Evolutionary conservation across 148 eudicot genomes (phyloP), one percentile per base, ranked within the genome.

Genomic region (Salicornia ramosissima): DNA sequence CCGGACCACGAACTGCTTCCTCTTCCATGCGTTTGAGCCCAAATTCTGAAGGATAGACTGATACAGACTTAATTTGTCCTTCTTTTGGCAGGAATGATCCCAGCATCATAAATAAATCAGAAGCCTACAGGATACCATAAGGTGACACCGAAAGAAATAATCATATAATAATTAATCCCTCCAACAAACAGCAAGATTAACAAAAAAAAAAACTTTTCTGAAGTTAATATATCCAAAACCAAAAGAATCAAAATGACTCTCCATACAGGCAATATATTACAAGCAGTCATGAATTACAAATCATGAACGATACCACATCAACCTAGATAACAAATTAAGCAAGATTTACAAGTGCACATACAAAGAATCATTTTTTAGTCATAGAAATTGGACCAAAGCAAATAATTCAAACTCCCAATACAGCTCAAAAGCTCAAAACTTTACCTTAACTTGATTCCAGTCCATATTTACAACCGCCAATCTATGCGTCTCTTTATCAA

Each of bases 41-140:
- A 80, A 94, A 94, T 64, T 94, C 99, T 31, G 99, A 88, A 77
- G 99, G 99, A 83, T 94, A 94, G 61, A 94, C 93, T 64, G 93
- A 28, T n/a, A 90, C 97, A 21, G 96, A 84, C 74, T 80, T 62
- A 49, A 94, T 86, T 64, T 83, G 77, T 25, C 97, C 99, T 61
- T 75, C 88, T 80, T 89, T 87, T 25, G 91, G 96, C 59, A 94
- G 86, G 70, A 83, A 89, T 21, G 99, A 94, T 79, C 82, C 82
- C 84, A 94, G 64, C 77, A 87, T 57, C 71, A 90, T 84, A 73
- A 79, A 82, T 79, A 94, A 80, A 70, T 94, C 97, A 64, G 78
- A 87, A 50, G 99, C 99, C 98, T 94, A 71, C 72, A 76, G 10
- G 72, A 51, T 40, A 45, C 26, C 59, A 69, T 7, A 53, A 24